Evolutionary conservation across 2,329 filamentous ascomycete genomes (phyloP), one percentile per base, ranked within the genome.

Genomic region (Helotiales sp.): DNA sequence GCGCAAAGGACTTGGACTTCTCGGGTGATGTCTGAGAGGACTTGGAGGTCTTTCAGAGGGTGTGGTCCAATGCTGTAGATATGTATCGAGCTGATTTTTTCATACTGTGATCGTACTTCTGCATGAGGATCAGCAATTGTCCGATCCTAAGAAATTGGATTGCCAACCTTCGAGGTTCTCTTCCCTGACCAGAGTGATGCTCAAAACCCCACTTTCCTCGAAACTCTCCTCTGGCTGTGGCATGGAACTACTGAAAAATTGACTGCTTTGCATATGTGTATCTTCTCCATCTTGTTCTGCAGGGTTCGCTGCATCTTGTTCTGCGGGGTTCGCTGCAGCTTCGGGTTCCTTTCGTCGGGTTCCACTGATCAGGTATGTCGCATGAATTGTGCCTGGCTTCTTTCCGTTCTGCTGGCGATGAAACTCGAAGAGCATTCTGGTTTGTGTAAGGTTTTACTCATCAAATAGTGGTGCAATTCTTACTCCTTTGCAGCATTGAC

Each of bases 401-500:
- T 88, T 90, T 54, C 78, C 80, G 73, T 92, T 96, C 71, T 96
- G 89, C 56, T 80, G 83, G 61, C 81, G 80, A 72, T 97, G 85
- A 66, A 96, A 98, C 30, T 96, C 90, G 74, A 85, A 96, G 15
- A 93, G 84, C 83, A 95, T 96, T 72, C 88, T 96, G 52, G 17
- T n/a, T 63, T 58, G 24, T 27, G 54, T 60, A 38, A 68, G 34
- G 27, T n/a, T n/a, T n/a, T n/a, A n/a, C n/a, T n/a, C n/a, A n/a
- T n/a, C n/a, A n/a, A n/a, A n/a, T n/a, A n/a, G n/a, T n/a, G n/a
- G n/a, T n/a, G n/a, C n/a, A n/a, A n/a, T n/a, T n/a, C n/a, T n/a
- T n/a, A n/a, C 93, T 93, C 87, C 75, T 99, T 99, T 12, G 95
- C 95, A 42, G 83, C 79, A 70, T 96, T 95, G 72, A 90, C 88